Evolutionary conservation across 2,329 filamentous ascomycete species (phyloP), one percentile per base, ranked within the genome.

Genomic region (Emericellopsis atlantica): DNA sequence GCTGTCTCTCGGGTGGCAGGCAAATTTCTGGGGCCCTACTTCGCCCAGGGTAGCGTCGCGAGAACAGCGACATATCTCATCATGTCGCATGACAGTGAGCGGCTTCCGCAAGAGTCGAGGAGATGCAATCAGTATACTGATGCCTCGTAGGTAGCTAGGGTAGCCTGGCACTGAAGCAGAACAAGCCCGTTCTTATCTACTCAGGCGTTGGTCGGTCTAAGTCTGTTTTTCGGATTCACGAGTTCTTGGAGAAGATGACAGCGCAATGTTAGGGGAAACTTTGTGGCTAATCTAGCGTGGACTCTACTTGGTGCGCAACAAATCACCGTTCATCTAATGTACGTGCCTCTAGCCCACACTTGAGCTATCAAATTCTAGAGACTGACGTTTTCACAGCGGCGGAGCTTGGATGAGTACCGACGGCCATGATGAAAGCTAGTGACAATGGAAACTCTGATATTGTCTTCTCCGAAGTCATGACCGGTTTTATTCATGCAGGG

Each of bases 271-370:
- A 76, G 77, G 3, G 79, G 78, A 3, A 77, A 70, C 0, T 68
- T 78, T 31, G 65, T 80, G 6, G 63, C 72, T 40, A 76, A 69
- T 44, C 77, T 76, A 2, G 76, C 74, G 45, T 72, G 69, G 46
- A 63, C 69, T n/a, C 56, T 71, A 12, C 59, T 79, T 50, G 68
- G 68, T 10, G 59, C 73, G 40, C 70, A 77, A 45, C 63, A 76
- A 51, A 67, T 82, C 18, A 81, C 78, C 0, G 79, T 82, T 11
- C 79, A 84, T 56, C 75, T 78, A 6, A 74, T 83, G 62, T 71
- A 61, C 53, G 64, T 3, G 31, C 15, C 6, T 6, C 31, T 6
- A 12, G 31, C n/a, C 31, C n/a, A 32, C 3, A 12, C 3, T 32
- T 32, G 31, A 15, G n/a, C 11, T 8, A 15, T n/a, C 21, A 14